Base-by-base conservation (phyloP, 2,329 filamentous ascomycete species). In the Boeremia lycopersici region DNA sequence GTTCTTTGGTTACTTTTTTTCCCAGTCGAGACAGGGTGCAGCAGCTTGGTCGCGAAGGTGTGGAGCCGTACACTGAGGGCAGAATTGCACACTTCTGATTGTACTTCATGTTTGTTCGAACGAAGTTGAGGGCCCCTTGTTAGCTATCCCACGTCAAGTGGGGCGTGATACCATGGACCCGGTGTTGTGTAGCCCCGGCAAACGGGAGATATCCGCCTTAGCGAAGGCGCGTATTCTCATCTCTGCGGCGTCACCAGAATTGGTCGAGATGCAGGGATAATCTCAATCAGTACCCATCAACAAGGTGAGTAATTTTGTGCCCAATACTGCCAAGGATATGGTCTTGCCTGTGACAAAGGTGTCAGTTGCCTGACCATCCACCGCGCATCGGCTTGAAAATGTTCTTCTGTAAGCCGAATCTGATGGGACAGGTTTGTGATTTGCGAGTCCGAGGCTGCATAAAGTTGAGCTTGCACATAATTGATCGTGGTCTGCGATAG, bases 361-460 rank as follows among this genome's bases (percentile, higher is more conserved):
- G 48, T 70, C 67, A 61, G 64, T 59, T 70, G 69, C 62, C 63
- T 64, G 59, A 64, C 63, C 51, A 44, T 47, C 65, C 65, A 69
- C 69, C 68, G 65, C 66, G 61, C 58, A 59, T 59, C 44, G 57
- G 54, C 48, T 39, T 47, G 35, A 40, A 40, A 42, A 59, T 56
- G 42, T 56, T 48, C 48, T 54, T 44, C 46, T 36, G 56, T 53
- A 36, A 29, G 23, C 45, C 31, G 47, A 56, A 57, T 33, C 53
- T 38, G 13, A 48, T 34, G 35, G 41, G 56, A 33, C 56, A 60
- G 39, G 36, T 57, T 44, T 53, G 25, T 48, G 51, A 26, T 46
- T 8, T 31, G 28, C 11, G 33, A 39, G 64, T 66, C 59, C 54
- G 63, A 62, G 66, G 64, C 28, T 17, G 29, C 46, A 40, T 46